Evolutionary conservation across 768 basidiomycete genomes (phyloP).

Genomic region (Lenzites betulinus): DNA sequence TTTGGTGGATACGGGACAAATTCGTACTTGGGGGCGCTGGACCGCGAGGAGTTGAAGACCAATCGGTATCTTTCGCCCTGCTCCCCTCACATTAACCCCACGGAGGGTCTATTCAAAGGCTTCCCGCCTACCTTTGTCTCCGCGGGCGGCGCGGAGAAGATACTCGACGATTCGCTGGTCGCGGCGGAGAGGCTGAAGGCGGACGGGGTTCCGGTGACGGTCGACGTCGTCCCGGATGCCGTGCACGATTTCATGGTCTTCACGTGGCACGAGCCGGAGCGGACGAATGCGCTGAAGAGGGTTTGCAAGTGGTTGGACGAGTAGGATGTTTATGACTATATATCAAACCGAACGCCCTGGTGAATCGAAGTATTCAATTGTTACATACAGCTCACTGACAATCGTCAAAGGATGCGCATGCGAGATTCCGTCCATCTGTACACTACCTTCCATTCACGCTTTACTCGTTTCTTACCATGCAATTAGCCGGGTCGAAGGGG

Average conservation of each 20-base stretch:
- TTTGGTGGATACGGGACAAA: constrained; percentile 10
- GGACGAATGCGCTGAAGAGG: constrained; percentile 19
- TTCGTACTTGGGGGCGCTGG: constrained; percentile 12
- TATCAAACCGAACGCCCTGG: neutral
- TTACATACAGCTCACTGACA: neutral
- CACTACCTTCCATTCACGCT: too few species aligned
- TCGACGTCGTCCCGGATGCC: constrained; percentile 27
- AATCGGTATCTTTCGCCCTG: constrained; percentile 23
- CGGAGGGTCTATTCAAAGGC: constrained; percentile 26
- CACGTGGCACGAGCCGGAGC: constrained; percentile 29
- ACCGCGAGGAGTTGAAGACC: constrained; percentile 1
- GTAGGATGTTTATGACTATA: neutral
- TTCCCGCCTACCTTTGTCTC: constrained; percentile 38
- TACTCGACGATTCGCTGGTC: constrained; percentile 16
- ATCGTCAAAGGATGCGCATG: too few species aligned
- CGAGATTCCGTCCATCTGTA: too few species aligned
- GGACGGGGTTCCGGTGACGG: constrained; percentile 23
- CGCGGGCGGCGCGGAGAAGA: constrained; percentile 33
- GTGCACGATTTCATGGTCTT: constrained; percentile 33
- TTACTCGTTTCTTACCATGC: too few species aligned
- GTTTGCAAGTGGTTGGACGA: constrained; percentile 8
- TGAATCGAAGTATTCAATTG: neutral
- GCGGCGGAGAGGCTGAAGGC: constrained; percentile 8
- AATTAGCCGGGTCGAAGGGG: too few species aligned
- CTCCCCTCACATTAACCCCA: constrained; percentile 10